Evolutionary conservation across 73 alveolate genomes (phyloP).

Genomic region (Paramecium sexaurelia): DNA sequence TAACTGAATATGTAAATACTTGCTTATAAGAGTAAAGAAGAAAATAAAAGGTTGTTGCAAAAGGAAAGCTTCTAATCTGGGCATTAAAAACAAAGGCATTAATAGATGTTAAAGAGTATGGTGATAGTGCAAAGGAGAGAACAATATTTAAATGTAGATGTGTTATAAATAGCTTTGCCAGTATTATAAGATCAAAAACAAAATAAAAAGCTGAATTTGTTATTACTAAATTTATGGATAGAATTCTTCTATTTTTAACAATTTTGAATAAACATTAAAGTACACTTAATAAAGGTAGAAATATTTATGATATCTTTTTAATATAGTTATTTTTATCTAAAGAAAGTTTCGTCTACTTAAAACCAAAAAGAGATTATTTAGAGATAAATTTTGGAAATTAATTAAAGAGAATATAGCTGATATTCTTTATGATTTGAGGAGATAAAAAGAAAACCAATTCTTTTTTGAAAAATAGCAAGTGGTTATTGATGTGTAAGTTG

Average conservation of each 20-base stretch:
- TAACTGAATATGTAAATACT: neutral
- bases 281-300: constrained; percentile 8
- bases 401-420: constrained; percentile 30
- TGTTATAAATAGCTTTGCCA: neutral
- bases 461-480: neutral
- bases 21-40: neutral
- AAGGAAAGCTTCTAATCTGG: neutral
- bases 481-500: constrained; percentile 10
- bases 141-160: neutral
- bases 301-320: neutral
- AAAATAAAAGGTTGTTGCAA: neutral
- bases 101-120: neutral
- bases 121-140: neutral
- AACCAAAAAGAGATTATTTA: neutral
- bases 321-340: neutral
- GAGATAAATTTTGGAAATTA: neutral
- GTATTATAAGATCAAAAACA: neutral
- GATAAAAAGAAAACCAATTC: neutral
- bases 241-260: neutral
- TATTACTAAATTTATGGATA: neutral
- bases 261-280: constrained; percentile 31
- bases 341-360: constrained; percentile 22
- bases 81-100: neutral
- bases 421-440: neutral
- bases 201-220: neutral